Evolutionary conservation across 2,329 filamentous ascomycete genomes (phyloP).

Genomic region (Colletotrichum eleusines): DNA sequence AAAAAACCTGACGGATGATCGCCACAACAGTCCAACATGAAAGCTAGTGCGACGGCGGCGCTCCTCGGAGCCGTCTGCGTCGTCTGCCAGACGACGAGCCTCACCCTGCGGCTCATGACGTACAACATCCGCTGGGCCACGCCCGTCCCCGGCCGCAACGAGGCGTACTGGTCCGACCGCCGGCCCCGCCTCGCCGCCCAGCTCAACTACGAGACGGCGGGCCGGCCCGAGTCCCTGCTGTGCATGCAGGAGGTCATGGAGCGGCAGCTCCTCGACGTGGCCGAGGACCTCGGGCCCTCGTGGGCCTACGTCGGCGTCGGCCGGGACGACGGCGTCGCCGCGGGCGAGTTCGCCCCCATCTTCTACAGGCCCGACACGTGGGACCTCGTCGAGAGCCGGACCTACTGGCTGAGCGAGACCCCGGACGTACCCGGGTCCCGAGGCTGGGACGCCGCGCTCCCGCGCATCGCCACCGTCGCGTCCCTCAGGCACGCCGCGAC

Average conservation of each 20-base stretch:
- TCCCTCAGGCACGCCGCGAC: constrained; percentile 57
- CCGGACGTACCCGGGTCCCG: constrained; percentile 66
- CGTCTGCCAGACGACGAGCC: constrained; percentile 10
- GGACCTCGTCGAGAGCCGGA: constrained; percentile 63
- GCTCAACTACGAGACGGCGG: constrained; percentile 52
- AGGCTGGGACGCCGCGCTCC: constrained; percentile 64
- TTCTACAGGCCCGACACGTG: constrained; percentile 69
- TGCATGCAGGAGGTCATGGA: constrained; percentile 64
- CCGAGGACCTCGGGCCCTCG: constrained; percentile 52
- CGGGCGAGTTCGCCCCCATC: constrained; percentile 78
- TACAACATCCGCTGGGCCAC: constrained; percentile 65
- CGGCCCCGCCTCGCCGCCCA: constrained; percentile 53
- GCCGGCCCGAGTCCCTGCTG: constrained; percentile 52
- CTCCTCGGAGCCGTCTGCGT: constrained; percentile 15
- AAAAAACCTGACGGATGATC: no score
- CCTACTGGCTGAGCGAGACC: constrained; percentile 72
- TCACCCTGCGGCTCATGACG: constrained; percentile 55
- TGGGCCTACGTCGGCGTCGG: constrained; percentile 70
- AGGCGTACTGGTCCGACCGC: constrained; percentile 57
- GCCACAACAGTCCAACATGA: no score
- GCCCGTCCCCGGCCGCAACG: constrained; percentile 51
- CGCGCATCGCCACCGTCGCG: constrained; percentile 62
- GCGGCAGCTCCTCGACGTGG: constrained; percentile 57
- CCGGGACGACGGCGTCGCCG: constrained; percentile 67
- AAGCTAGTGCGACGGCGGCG: background rate